Evolutionary conservation across 2,329 filamentous ascomycete genomes (phyloP), one percentile per base, ranked within the genome.

Genomic region (Parastagonospora nodorum): DNA sequence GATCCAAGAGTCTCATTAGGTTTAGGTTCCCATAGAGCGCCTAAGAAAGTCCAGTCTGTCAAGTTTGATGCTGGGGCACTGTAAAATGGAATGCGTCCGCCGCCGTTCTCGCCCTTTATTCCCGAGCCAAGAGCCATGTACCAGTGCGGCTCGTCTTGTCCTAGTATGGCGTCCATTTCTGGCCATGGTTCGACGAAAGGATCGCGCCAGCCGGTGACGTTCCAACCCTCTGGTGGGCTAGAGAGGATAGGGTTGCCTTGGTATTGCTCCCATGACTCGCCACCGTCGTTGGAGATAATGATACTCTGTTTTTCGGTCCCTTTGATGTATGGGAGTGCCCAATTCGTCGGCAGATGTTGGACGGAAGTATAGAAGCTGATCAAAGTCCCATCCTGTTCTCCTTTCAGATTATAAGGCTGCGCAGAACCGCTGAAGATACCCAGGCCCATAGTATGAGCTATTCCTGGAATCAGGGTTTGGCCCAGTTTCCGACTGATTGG

Each of bases 341-440:
- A 81, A 49, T 70, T 74, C 10, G 77, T 79, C 1, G 79, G 78
- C 2, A 80, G 67, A 7, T 75, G 60, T 6, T 72, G 73, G 3
- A 79, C 77, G 2, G 75, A 77, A 2, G 79, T 81, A 64, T 81
- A 81, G 50, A 80, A 76, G 11, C 73, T 60, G 10, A 78, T 68
- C 2, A 80, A 71, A 5, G 77, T 77, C 33, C 77, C 78, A 53
- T 80, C 73, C 33, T 72, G 60, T 49, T 79, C 74, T 29, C 79
- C 80, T 4, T 74, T 57, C 0, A 79, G 63, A 10, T 80, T 81
- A 7, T 80, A 77, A 1, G 81, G 77, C 53, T 78, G 75, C 4
- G 75, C 74, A 32, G 78, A 80, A 3, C 81, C 81, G 4, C 77
- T 80, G 62, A 83, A 83, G 29, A 82, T 78, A 1, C 81, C 80